Evolutionary conservation across 139 green algal species (phyloP).

Genomic region (Chlamydomonas sp.): DNA sequence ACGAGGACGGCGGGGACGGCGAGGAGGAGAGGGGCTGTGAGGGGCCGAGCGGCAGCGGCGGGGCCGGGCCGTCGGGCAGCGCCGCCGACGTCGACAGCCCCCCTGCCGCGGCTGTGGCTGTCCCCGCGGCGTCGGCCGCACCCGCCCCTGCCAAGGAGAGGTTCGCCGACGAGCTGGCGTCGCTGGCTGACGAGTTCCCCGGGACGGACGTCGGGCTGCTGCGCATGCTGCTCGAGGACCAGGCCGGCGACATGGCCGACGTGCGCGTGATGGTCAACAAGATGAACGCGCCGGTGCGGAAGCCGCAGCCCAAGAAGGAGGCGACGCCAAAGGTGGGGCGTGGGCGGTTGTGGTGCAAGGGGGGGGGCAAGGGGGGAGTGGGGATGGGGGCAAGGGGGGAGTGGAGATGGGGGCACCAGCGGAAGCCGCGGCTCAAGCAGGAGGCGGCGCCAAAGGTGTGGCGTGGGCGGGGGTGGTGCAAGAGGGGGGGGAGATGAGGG

Average conservation of each 20-base stretch:
- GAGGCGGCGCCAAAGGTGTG: neutral
- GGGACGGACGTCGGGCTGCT: constrained; percentile 12
- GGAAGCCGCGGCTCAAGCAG: neutral
- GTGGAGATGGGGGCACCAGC: neutral
- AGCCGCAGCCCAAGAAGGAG: neutral
- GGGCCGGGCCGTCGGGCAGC: neutral
- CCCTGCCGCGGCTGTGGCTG: no score
- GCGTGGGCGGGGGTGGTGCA: neutral
- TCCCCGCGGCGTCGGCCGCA: no score
- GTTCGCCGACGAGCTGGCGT: neutral
- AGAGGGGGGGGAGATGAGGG: neutral
- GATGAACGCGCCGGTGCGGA: neutral
- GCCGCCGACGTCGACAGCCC: neutral
- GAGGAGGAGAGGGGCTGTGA: constrained; percentile 7
- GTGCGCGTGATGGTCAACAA: constrained; percentile 11
- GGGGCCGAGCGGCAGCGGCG: neutral
- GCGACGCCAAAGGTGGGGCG: neutral
- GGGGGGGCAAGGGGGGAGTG: no score
- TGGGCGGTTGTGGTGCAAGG: no score
- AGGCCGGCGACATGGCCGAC: constrained; percentile 11
- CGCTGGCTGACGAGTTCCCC: constrained; percentile 11
- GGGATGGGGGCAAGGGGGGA: no score
- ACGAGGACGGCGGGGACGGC: neutral
- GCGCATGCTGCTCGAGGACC: constrained; percentile 15
- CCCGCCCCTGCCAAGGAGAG: constrained; percentile 6